These are phyloP conservation scores for Colletotrichum sp. DNA, from an alignment of 2,329 filamentous ascomycete genomes.

Conservation along the genomic window DNA sequence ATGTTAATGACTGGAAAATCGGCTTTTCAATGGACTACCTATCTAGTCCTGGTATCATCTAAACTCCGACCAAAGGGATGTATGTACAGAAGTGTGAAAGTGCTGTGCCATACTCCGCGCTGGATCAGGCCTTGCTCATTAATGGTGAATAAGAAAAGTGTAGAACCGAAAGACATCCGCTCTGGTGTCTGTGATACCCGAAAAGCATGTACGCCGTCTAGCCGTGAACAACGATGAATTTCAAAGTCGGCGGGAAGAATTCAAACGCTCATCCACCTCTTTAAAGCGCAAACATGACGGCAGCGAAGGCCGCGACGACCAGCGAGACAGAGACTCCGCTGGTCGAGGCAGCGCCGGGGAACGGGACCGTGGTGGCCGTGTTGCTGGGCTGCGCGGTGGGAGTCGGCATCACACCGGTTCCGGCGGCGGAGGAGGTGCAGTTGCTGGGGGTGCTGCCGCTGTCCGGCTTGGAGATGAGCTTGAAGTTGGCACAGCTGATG, in stretches of 20 bases:
- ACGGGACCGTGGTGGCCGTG: neutral
- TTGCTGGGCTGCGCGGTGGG: neutral
- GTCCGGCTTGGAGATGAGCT: conserved; percentile 26
- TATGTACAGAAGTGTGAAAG: conserved; percentile 1
- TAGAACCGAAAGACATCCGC: neutral
- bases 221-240: neutral
- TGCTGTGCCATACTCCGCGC: neutral
- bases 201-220: neutral
- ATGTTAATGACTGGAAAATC: neutral
- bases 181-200: neutral
- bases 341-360: conserved; percentile 17
- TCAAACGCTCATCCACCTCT: neutral
- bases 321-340: conserved; percentile 8
- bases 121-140: neutral
- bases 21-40: neutral
- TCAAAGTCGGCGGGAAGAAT: neutral
- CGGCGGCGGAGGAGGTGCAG: neutral
- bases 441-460: neutral
- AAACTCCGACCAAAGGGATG: neutral
- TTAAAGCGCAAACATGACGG: conserved; percentile 26
- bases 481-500: conserved; percentile 70
- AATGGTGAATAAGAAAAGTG: neutral
- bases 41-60: conserved; percentile 14
- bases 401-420: neutral
- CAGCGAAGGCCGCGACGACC: conserved; percentile 22